Evolutionary conservation across 495 filamentous ascomycete species (phyloP), one percentile per base, ranked within the genome.

Genomic region (Copromyces sp.): DNA sequence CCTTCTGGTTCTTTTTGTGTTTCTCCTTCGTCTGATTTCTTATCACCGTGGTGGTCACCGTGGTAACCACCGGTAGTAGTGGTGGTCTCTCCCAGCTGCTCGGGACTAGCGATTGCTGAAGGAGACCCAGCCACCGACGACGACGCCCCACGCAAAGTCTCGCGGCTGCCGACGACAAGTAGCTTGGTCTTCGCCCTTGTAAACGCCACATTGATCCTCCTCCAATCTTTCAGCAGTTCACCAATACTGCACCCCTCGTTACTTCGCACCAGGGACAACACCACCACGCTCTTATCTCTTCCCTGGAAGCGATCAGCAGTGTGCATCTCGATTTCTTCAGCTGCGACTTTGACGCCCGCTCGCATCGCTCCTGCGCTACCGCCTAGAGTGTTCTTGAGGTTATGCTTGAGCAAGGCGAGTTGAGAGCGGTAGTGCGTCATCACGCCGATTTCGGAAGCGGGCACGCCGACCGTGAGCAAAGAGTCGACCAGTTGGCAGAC

Each of bases 381-480:
- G 14, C 69, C 38, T 68, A 81, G 75, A 29, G 53, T 65, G 7
- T 74, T 70, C 47, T 82, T 79, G 2, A 87, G 80, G 5, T 79
- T 75, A 40, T 87, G 81, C 44, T 84, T 84, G 0, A 88, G 80
- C 17, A 86, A 77, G 0, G 85, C 80, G 0, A 99, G 90, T 79
- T 99, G 95, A 39, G 92, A 94, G 74, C 95, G 92, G 83, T 99
- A 99, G 80, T 97, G 93, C n/a, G 95, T 97, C 79, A 99, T 97
- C 75, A 98, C 90, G n/a, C 95, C 95, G 68, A 99, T 95, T 59
- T 94, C 90, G 7, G 83, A 83, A 0, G 91, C 87, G 0, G 91
- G 84, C 17, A 97, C 87, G 39, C 95, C 95, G 9, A 87, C 86
- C 0, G 87, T 84, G 68, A 97, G 85, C 3, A 99, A 87, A 0